Conservation (phyloP, 192 early-diverging fungal genomes). For the Spinellus fusiger region DNA sequence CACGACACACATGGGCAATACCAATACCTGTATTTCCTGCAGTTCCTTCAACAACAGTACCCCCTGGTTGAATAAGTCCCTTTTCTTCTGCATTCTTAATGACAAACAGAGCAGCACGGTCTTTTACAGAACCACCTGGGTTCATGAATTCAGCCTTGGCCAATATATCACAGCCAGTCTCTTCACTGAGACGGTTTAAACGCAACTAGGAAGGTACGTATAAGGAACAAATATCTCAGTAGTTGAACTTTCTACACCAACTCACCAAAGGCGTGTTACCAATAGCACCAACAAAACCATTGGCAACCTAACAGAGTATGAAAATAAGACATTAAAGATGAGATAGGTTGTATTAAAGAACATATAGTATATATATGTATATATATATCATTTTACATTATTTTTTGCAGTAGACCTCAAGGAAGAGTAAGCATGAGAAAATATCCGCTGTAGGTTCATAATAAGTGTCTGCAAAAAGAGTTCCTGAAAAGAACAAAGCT, state of each 20-base stretch:
- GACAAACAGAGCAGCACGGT: constrained; percentile 90
- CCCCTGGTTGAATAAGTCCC: constrained; percentile 79
- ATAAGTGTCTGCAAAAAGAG: too few relatives aligned
- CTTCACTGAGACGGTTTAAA: constrained; percentile 60
- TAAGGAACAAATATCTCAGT: background rate
- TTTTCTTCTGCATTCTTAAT: constrained; percentile 90
- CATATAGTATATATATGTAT: background rate
- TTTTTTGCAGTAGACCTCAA: too few relatives aligned
- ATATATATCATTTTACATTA: too few relatives aligned
- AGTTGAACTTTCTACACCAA: background rate
- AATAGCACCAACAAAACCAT: constrained; percentile 78
- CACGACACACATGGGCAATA: constrained; percentile 86
- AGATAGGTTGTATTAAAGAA: background rate
- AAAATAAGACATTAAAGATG: background rate
- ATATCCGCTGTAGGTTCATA: too few relatives aligned
- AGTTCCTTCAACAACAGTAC: constrained; percentile 85
- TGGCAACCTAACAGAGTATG: constrained; percentile 36
- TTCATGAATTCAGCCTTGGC: constrained; percentile 98
- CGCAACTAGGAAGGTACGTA: constrained; percentile 46
- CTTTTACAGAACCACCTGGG: constrained; percentile 95
- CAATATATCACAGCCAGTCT: constrained; percentile 81
- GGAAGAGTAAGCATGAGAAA: too few relatives aligned
- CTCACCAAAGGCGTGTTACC: constrained; percentile 89
- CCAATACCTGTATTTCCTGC: constrained; percentile 96
- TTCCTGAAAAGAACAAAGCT: too few relatives aligned